Base-by-base conservation (phyloP, 192 early-diverging fungal genomes). In the Coemansia javaensis region DNA sequence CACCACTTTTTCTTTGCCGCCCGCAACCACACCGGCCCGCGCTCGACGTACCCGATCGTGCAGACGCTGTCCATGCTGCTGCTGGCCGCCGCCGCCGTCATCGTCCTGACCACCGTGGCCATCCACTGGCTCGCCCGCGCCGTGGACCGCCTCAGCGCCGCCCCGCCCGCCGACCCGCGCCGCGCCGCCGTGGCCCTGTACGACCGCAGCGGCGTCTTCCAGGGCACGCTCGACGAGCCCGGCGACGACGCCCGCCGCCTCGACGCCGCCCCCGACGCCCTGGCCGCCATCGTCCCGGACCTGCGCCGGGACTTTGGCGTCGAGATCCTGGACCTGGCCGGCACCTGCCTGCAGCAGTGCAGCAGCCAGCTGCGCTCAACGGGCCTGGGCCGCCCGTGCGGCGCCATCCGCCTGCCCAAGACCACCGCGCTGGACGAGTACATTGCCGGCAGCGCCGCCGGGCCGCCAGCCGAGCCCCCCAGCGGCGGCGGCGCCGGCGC, bases 271-370 rank as follows among this genome's bases (percentile, higher is more conserved):
- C 48, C 43, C 33, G 53, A 56, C 18, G 33, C 40, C 17, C 32
- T 38, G 18, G 21, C 56, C 38, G 63, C 70, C 1, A 39, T 66
- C 31, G 21, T 37, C 17, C 62, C 70, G 1, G 70, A 73, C 25
- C 31, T 65, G 40, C 53, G 70, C 16, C 47, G 63, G 3, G 70
- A 73, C 32, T 73, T 73, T 48, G 33, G 58, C 44, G 62, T 66
- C 0, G 70, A 73, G 50, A 66, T 73, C 8, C 30, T 73, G 18
- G 70, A 73, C 46, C 46, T 73, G 34, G 70, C 70, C 18, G 63
- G 53, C n/a, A 57, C 70, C 2, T 73, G 70, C n/a, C 45, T 73
- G 35, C 56, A 62, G 63, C 70, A 66, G 20, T 65, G 50, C 40
- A 73, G 70, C 63, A 58, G 25, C 40, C 53, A 66, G 50, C 50